phyloP scores from a whole-genome alignment of 2,329 filamentous ascomycete species.

The Scedosporium apiospermum region DNA sequence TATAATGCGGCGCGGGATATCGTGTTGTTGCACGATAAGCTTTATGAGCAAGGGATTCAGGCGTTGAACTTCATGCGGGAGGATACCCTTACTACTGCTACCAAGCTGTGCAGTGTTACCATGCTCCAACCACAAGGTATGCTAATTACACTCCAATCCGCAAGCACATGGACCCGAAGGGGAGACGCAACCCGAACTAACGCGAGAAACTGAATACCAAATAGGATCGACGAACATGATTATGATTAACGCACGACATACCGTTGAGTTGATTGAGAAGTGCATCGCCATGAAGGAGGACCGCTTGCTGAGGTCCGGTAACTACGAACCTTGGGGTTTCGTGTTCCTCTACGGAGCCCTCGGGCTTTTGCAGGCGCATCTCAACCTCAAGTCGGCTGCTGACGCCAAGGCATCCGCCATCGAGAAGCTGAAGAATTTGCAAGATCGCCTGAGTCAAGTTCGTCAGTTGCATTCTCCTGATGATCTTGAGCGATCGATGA shows the following conservation, averaged over 20 bases:
- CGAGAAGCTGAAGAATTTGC: conserved; percentile 48
- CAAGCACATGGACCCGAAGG: background rate
- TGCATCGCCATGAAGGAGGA: conserved; percentile 53
- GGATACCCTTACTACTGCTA: conserved; percentile 48
- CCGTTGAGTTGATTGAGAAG: conserved; percentile 50
- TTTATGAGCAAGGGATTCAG: conserved; percentile 48
- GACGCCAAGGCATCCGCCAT: conserved; percentile 49
- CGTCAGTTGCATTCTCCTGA: conserved; percentile 28
- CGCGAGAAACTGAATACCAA: too few relatives aligned
- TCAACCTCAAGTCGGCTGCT: conserved; percentile 46
- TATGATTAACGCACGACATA: conserved; percentile 52
- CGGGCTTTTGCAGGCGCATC: conserved; percentile 48
- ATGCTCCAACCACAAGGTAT: conserved; percentile 43
- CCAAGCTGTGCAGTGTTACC: conserved; percentile 52
- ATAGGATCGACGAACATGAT: conserved; percentile 48
- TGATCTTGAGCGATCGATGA: conserved; percentile 15
- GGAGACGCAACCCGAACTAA: too few relatives aligned
- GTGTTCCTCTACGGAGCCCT: conserved; percentile 53
- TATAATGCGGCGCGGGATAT: conserved; percentile 54
- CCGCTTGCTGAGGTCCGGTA: conserved; percentile 49
- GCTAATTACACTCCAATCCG: conserved; percentile 7
- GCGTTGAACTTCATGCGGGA: conserved; percentile 51
- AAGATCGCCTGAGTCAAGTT: conserved; percentile 46
- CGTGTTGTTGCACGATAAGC: conserved; percentile 50
- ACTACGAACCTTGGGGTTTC: conserved; percentile 56